Evolutionary conservation across 2,329 filamentous ascomycete species (phyloP), one percentile per base, ranked within the genome.

Genomic region (Rhinocladiella mackenziei): DNA sequence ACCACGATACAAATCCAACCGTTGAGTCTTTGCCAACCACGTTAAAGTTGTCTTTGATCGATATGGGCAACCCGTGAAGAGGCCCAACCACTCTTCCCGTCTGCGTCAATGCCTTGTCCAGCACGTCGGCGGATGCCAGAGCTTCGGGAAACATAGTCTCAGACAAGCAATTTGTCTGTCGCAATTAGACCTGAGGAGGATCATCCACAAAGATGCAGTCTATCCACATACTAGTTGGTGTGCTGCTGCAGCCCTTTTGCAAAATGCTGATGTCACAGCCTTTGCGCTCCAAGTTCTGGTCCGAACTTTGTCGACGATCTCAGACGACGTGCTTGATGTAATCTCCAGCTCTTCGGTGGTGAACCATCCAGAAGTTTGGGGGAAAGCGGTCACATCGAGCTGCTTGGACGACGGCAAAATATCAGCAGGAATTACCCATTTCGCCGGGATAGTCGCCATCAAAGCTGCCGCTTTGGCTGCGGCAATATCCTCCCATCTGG

Each of bases 1-100:
- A 1, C 58, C 58, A 2, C 56, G 60, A 48, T 33, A 45, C 14
- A 11, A 54, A 36, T 68, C 64, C 41, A 71, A 69, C 42, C 68
- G 65, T 50, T 72, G 39, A 31, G 13, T 50, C 43, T 14, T 44
- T 23, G 0, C 71, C 56, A 6, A 19, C 13, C 8, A 58, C 44
- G 28, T 51, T 43, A 25, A 55, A 56, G 30, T 35, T 45, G 30
- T 64, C 70, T 49, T 73, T 74, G 19, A 73, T 51, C 36, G 67
- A 79, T 26, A 82, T 62, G 3, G 79, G 79, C 2, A 83, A 64
- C 2, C 80, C 80, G 54, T 84, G 80, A 0, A 84, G 66, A 1
- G 78, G 78, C 0, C 80, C 80, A 1, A 76, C 56, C 0, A 75
- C 65, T 39, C 58, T 59, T 4, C 63, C 62, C 44, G 70, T 60